phyloP scores from a whole-genome alignment of 345 rosid genomes.

The Lepidium aucheri region DNA sequence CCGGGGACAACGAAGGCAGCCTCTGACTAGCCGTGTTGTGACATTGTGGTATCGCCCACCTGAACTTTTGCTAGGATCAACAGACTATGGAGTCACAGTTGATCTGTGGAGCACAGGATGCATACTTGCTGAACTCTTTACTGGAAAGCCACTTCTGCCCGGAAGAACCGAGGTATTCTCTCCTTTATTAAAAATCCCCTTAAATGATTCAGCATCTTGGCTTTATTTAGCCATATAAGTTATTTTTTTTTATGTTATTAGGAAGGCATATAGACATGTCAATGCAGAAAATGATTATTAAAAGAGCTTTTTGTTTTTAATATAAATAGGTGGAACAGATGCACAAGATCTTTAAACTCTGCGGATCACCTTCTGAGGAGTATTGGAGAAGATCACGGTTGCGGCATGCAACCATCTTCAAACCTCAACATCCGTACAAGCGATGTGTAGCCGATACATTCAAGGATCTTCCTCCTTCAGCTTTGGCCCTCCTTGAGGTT shows the following conservation, averaged over 20 bases:
- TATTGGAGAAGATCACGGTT: constrained; percentile 59
- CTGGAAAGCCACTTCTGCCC: constrained; percentile 30
- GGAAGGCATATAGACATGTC: not conserved
- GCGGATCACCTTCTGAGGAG: constrained; percentile 70
- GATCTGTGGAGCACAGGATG: constrained; percentile 37
- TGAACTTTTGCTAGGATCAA: constrained; percentile 32
- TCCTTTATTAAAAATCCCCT: not conserved
- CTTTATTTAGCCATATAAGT: not conserved
- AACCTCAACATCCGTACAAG: constrained; percentile 58
- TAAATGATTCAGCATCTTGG: not conserved
- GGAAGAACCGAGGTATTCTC: constrained; percentile 30
- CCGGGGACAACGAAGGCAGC: constrained; percentile 26
- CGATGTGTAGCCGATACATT: constrained; percentile 42
- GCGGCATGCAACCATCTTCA: constrained; percentile 61
- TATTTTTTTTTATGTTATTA: not conserved
- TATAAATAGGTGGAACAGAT: constrained; percentile 51
- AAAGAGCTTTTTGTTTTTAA: constrained; percentile 5
- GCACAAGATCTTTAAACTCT: constrained; percentile 66
- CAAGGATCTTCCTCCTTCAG: constrained; percentile 49
- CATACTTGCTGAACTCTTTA: constrained; percentile 32
- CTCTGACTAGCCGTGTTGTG: constrained; percentile 36
- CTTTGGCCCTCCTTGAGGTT: constrained; percentile 46
- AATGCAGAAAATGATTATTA: not conserved
- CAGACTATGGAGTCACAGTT: constrained; percentile 31
- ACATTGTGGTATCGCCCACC: constrained; percentile 36